Base-by-base conservation (phyloP, 768 basidiomycete genomes). In the Mycena alexandri region DNA sequence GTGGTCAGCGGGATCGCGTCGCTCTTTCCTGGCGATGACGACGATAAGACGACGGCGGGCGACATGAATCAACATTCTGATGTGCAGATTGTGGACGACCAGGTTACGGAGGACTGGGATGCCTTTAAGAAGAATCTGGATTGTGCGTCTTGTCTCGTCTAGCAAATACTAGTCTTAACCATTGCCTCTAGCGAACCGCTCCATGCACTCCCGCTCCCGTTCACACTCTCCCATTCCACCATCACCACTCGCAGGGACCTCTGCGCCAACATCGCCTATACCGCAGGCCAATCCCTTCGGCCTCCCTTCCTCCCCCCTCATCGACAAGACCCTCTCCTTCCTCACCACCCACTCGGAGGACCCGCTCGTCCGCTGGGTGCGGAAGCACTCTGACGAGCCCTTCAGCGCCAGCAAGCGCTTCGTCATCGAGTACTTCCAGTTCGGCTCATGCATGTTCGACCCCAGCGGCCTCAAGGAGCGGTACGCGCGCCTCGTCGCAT, bases 361-460 rank as follows among this genome's bases (percentile, higher is more conserved):
- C 50, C 79, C 84, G 10, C 38, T 87, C 25, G 82, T 82, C 11
- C 80, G 80, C 21, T 89, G 86, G 85, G 71, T 84, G 33, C 79
- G 79, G 57, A 88, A 88, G 69, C 87, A 90, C 75, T 77, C 83
- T 16, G 79, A 87, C 47, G 85, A 84, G 16, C 87, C 87, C 0
- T 72, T 88, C 46, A 74, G 76, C 17, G 84, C 85, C 6, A 81
- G 83, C 41, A 84, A 82, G 71, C 82, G 82, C 24, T 87, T 85
- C 86, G 72, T 88, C 42, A 70, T 85, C 25, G 87, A 89, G 71
- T 82, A 80, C 44, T 86, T 87, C 67, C 87, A 90, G 73, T 89
- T 89, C 67, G 87, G 87, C 5, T 76, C 78, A 8, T 85, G 82
- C 72, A 86, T 89, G 85, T 87, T 89, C 71, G 87, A 89, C 68